These are phyloP conservation scores for Discostella stelligera DNA, from an alignment of 352 stramenopile genomes.

Conservation along the genomic window DNA sequence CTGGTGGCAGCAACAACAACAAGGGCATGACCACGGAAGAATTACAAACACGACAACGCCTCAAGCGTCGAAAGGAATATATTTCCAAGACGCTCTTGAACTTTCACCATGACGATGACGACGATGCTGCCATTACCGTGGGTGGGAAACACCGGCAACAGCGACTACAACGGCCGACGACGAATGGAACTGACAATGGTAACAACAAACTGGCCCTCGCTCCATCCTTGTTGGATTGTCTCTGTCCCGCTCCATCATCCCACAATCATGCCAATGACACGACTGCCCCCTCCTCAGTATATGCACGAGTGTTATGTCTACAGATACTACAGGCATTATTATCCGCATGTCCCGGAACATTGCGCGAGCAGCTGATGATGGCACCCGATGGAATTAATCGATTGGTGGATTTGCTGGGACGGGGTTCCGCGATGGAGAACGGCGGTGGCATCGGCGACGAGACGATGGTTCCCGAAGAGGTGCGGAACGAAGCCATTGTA, in stretches of 20 bases:
- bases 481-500: constrained; percentile 69
- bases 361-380: constrained; percentile 63
- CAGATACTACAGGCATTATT: constrained; percentile 59
- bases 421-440: constrained; percentile 4
- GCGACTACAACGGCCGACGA: no score
- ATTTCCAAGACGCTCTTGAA: constrained; percentile 50
- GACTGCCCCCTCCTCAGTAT: constrained; percentile 26
- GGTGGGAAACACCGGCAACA: no score
- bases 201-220: constrained; percentile 28
- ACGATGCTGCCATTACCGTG: neutral
- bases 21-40: constrained; percentile 22
- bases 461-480: constrained; percentile 51
- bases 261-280: neutral
- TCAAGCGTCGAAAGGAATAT: constrained; percentile 38
- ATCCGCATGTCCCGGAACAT: constrained; percentile 34
- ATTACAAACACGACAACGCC: constrained; percentile 28
- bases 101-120: constrained; percentile 33
- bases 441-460: neutral
- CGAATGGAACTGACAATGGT: no score
- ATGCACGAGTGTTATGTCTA: constrained; percentile 68
- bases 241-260: constrained; percentile 23
- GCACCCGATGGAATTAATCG: constrained; percentile 77
- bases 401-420: constrained; percentile 64
- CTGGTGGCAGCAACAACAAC: neutral
- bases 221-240: constrained; percentile 69